Base-by-base conservation (phyloP, 1,284 basidiomycete genomes). In the Sutorius eximius region DNA sequence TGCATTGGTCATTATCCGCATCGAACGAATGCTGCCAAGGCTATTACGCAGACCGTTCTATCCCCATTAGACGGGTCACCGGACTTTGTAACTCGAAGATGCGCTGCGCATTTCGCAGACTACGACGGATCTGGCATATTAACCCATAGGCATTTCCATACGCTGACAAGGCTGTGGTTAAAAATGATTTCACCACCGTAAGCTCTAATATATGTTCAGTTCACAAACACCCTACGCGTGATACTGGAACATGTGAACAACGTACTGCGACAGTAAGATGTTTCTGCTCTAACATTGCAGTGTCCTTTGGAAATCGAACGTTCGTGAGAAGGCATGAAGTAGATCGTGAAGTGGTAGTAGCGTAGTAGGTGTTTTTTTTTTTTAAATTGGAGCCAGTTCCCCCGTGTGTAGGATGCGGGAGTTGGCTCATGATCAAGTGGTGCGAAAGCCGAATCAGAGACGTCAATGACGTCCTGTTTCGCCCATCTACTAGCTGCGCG, bases 401-500 rank as follows among this genome's bases (percentile, higher is more conserved):
- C 9, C 64, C 66, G 12, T 68, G 68, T 6, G 56, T 45, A 32
- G 54, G 40, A 40, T 55, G 57, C 8, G 51, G 50, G 7, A 34
- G 10, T 34, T 53, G 52, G 10, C 10, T 38, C 37, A 60, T n/a
- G n/a, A n/a, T n/a, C 53, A 10, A 66, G 51, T 9, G 57, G 60
- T 27, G 66, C 42, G 24, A 27, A 46, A 24, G 13, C 16, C 1
- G 48, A 18, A 43, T 49, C 51, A 33, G 38, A 33, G 20, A 33
- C 3, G 4, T 56, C 59, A 8, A 42, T 22, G 5, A 44, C 36
- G 15, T 62, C 62, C 32, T 64, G 63, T 41, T 67, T 69, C 16
- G 61, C 61, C 65, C 63, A 67, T 45, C 40, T 54, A 45, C 67
- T 66, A 34, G 57, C 55, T 18, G 57, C 48, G 6, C 64, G 65